phyloP scores from a whole-genome alignment of 768 basidiomycete genomes.

The Leccinum imitatum region DNA sequence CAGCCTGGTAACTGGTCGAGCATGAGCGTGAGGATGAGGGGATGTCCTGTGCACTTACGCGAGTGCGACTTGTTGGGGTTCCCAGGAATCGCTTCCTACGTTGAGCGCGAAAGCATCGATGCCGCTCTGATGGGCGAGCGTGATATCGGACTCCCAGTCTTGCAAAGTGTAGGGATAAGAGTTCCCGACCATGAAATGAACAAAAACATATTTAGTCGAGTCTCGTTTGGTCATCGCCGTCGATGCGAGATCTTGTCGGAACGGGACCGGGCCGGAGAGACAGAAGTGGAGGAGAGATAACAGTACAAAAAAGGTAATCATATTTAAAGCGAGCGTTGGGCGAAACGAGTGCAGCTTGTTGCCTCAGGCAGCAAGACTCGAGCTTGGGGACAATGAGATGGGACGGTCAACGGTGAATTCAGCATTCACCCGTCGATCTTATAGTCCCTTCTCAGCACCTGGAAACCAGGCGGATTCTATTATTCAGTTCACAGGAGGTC shows the following conservation, averaged over 20 bases:
- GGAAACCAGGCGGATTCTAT: not conserved
- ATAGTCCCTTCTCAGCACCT: not conserved
- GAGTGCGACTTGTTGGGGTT: slow-evolving; percentile 56
- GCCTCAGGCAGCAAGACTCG: slow-evolving; percentile 16
- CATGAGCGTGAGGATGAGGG: slow-evolving; percentile 16
- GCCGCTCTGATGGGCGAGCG: slow-evolving; percentile 53
- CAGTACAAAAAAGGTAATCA: slow-evolving; percentile 15
- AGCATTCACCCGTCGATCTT: slow-evolving; percentile 6
- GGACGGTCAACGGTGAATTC: not conserved
- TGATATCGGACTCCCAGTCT: slow-evolving; percentile 50
- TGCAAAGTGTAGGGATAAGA: slow-evolving; percentile 54
- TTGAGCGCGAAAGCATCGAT: slow-evolving; percentile 76
- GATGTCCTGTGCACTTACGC: slow-evolving; percentile 45
- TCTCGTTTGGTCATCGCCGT: slow-evolving; percentile 14
- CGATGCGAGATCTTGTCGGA: not conserved
- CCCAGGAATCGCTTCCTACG: slow-evolving; percentile 63
- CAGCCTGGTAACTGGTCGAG: slow-evolving; percentile 51
- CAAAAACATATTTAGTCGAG: slow-evolving; percentile 47
- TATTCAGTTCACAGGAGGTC: not conserved
- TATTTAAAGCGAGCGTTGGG: slow-evolving; percentile 13
- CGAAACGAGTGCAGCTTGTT: slow-evolving; percentile 18
- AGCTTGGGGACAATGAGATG: not conserved
- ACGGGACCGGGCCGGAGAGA: slow-evolving; percentile 16
- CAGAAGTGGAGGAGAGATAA: slow-evolving; percentile 12
- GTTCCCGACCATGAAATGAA: slow-evolving; percentile 65